phyloP scores from a whole-genome alignment of 306 rosid genomes.

The Vicia sativa region DNA sequence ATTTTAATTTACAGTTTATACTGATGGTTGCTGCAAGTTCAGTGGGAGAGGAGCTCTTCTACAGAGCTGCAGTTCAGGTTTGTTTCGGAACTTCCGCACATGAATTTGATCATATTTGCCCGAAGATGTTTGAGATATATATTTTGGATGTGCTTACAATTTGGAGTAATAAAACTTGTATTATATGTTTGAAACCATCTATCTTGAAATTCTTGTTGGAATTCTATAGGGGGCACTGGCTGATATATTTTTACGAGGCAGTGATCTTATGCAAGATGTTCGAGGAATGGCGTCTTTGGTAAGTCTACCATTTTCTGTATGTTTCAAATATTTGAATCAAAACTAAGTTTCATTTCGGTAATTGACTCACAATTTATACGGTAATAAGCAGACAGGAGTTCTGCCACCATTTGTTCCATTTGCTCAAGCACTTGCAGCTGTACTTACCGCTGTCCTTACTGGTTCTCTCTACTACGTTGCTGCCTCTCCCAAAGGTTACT shows the following conservation, averaged over 20 bases:
- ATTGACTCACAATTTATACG: conserved; percentile 34
- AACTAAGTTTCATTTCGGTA: conserved; percentile 16
- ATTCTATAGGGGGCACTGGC: conserved; percentile 83
- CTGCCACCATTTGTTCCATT: conserved; percentile 93
- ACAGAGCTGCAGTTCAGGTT: conserved; percentile 99
- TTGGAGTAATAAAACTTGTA: not conserved
- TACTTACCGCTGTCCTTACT: conserved; percentile 83
- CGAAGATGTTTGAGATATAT: conserved; percentile 11
- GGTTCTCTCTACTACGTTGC: conserved; percentile 93
- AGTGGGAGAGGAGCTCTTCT: conserved; percentile 97
- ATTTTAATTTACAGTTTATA: conserved; percentile 63
- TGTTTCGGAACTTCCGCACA: conserved; percentile 37
- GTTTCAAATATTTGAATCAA: not conserved
- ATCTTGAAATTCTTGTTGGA: conserved; percentile 1
- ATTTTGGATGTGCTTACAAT: not conserved
- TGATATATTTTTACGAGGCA: conserved; percentile 81
- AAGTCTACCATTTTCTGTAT: conserved; percentile 26
- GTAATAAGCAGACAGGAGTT: conserved; percentile 69
- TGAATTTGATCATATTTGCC: conserved; percentile 20
- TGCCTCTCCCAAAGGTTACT: conserved; percentile 89
- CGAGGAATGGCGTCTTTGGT: conserved; percentile 97
- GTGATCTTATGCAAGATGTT: conserved; percentile 68
- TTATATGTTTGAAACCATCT: conserved; percentile 12
- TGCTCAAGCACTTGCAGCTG: conserved; percentile 98
- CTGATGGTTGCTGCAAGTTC: conserved; percentile 96